Evolutionary conservation across 1,284 basidiomycete genomes (phyloP), one percentile per base, ranked within the genome.

Genomic region (Retiboletus flavoniger): DNA sequence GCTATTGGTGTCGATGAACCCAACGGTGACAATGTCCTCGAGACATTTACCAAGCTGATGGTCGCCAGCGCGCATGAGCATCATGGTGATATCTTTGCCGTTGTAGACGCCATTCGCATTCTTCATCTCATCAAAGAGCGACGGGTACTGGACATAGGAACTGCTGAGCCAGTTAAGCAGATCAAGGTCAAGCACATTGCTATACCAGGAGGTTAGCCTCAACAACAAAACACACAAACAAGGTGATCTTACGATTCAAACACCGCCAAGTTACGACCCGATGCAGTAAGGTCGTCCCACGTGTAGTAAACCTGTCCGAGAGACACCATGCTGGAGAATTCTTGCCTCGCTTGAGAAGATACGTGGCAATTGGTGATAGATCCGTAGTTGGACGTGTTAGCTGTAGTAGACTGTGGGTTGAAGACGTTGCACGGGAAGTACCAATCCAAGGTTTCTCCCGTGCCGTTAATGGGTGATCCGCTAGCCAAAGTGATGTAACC

Each of bases 381-480:
- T 31, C 82, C 83, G 65, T 93, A 93, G 32, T 78, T 80, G 0
- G 89, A 89, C 39, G 78, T 60, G 71, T 97, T 95, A 60, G 80
- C 74, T 3, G 78, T 68, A 1, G 74, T 75, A 3, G 78, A 85
- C 38, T 81, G 81, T 69, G 94, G 93, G 60, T 84, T 81, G 73
- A 82, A 88, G 44, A 95, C 73, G 66, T 96, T 96, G 80, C 97
- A 99, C 3, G 95, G 93, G 73, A 98, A 98, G 74, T 98, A 98
- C 91, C 93, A 97, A 63, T 90, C 81, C 54, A 86, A 68, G 48
- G 73, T 66, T 31, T 78, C 77, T 38, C 81, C 80, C 16, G 66
- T 77, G 39, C 82, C 78, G 8, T 79, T 75, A 63, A 95, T 93
- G 47, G 78, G 80, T 7, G 89, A 89, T 42, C 80, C 83, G 28